Percentiles rank a stretch among this genome's conserved stretches.
Evolutionary conservation across 1,139 yeast species (phyloP).

Genomic region (Sugiyamaella pinicola): DNA sequence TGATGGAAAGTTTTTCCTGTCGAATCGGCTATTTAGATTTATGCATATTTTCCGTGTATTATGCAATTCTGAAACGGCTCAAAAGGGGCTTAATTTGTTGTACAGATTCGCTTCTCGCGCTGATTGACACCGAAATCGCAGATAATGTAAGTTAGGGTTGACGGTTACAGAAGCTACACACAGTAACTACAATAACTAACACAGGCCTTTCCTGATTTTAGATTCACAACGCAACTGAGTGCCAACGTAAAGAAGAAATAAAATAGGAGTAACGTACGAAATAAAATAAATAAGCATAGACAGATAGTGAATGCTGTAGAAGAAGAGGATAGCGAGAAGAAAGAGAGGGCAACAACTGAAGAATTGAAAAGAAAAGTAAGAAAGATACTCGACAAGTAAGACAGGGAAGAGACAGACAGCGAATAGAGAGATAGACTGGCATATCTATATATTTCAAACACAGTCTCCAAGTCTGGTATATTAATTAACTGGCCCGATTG

Average conservation of each 20-base stretch:
- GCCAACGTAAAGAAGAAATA: conserved; percentile 6
- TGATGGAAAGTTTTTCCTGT: too few species aligned
- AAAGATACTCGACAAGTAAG: background rate
- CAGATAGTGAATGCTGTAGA: too few species aligned
- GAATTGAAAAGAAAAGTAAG: background rate
- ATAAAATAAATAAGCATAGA: conserved; percentile 7
- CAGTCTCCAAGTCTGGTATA: too few species aligned
- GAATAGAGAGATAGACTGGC: too few species aligned
- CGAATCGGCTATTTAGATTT: conserved; percentile 6
- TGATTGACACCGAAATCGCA: too few species aligned
- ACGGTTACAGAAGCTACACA: background rate
- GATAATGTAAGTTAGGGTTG: conserved; percentile 1
- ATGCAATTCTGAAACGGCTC: conserved; percentile 12
- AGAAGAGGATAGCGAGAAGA: too few species aligned
- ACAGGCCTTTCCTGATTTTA: conserved; percentile 7
- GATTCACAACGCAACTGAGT: background rate
- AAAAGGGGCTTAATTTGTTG: background rate
- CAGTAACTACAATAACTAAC: background rate
- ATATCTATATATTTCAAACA: too few species aligned
- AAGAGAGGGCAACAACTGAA: too few species aligned
- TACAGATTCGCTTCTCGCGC: conserved; percentile 8
- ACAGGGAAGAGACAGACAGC: background rate
- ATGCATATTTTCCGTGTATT: conserved; percentile 8
- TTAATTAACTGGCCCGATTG: too few species aligned
- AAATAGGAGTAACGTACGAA: conserved; percentile 1